Base-by-base conservation (phyloP, 495 filamentous ascomycete species). In the Penicillium malachiteum region DNA sequence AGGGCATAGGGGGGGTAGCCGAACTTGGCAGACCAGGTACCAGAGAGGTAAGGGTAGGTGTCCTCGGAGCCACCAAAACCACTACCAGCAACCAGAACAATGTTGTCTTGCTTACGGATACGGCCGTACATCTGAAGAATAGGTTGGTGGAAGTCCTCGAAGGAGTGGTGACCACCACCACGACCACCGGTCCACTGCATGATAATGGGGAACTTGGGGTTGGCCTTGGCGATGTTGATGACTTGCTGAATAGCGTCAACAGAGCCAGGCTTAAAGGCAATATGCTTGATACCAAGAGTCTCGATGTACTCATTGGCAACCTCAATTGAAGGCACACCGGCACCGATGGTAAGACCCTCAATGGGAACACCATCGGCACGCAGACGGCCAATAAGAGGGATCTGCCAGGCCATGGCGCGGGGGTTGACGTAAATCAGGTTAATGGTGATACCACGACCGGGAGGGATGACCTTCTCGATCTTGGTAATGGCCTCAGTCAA, bases 401-500 rank as follows among this genome's bases (percentile, higher is more conserved):
- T 96, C 71, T 98, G 94, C 94, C 94, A 98, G 30, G 78, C 88
- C 93, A 98, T 98, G 33, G 93, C 92, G 50, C 89, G 84, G 13
- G 94, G 94, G 66, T 92, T 95, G 66, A 97, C 94, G 63, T 98
- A 98, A 66, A 98, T 98, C 52, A 98, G 69, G 68, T 98, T 98
- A 62, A 96, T 76, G 5, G 85, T 91, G 69, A 98, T 96, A 66
- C 94, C 94, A 55, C 92, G 90, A 45, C 94, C 94, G 13, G 94
- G 84, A 17, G 90, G 91, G 56, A 95, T 92, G 35, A 81, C 81
- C 64, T 87, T 86, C 63, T 96, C 92, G 55, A 98, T 94, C 79
- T 96, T 96, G 48, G 76, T 78, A 54, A 98, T 79, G 32, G 93
- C 94, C 43, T 85, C 88, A 0, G 90, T 95, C 88, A 98, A 91